A percentile compares a stretch with the other conserved stretches of the same genome.
Conservation (phyloP, 2,329 filamentous ascomycete species). For the Sclerotinia borealis region DNA sequence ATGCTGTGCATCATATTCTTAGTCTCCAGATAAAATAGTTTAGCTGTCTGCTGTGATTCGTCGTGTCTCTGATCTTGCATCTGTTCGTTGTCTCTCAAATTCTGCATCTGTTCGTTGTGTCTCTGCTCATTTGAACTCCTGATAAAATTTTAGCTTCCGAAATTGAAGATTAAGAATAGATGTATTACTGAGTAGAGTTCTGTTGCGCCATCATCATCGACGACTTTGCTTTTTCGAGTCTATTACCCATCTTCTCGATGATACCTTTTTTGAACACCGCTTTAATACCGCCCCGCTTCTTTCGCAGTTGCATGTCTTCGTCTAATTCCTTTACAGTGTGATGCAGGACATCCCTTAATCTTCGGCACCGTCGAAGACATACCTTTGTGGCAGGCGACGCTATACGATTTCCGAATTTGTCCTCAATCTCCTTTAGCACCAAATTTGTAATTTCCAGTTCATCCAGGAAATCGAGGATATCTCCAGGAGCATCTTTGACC, state of each 20-base stretch:
- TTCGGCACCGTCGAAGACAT: too few species aligned
- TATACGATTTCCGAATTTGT: not conserved
- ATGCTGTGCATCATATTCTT: too few species aligned
- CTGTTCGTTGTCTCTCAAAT: too few species aligned
- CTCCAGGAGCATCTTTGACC: not conserved
- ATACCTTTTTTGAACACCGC: not conserved
- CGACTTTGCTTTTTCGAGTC: not conserved
- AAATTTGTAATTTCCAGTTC: not conserved
- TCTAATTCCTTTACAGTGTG: not conserved
- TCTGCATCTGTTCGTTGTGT: not conserved
- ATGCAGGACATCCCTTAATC: not conserved
- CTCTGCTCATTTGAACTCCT: not conserved
- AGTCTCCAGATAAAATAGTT: too few species aligned
- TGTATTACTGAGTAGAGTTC: not conserved
- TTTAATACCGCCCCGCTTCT: not conserved
- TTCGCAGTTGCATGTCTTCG: not conserved
- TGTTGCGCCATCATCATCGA: not conserved
- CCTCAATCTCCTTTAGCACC: not conserved
- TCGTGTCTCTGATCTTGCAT: too few species aligned
- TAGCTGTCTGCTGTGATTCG: too few species aligned
- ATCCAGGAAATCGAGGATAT: not conserved
- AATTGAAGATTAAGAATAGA: too few species aligned
- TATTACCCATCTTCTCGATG: not conserved
- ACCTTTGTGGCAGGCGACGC: not conserved
- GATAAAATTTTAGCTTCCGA: too few species aligned